Evolutionary conservation across 169 alveolate genomes (phyloP), one percentile per base, ranked within the genome.

Genomic region (Plasmodium inui): DNA sequence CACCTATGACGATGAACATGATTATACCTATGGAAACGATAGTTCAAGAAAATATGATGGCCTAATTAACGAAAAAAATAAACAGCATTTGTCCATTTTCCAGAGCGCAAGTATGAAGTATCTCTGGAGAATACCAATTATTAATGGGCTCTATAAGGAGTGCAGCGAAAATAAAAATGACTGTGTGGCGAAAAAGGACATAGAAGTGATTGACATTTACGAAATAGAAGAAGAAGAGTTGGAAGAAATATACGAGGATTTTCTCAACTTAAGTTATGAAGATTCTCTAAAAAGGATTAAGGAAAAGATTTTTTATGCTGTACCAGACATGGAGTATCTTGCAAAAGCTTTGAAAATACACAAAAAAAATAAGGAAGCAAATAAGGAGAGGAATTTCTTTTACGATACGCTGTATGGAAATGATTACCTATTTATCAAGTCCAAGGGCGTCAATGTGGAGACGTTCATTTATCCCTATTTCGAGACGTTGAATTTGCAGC

Each of bases 381-480:
- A 57, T 50, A 79, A 57, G 30, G 34, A 37, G 10, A 41, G 55
- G 37, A 88, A 88, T 79, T 57, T 57, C 82, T 88, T 88, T 57
- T 88, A 88, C 71, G 55, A 79, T 57, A 34, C 89, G 14, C 71
- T 88, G 80, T 88, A 88, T 67, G 94, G 94, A 67, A 57, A 70
- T 79, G 89, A 88, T 67, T 88, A 88, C 82, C 41, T 88, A 34
- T n/a, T 88, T 14, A 73, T 78, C 50, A 88, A 88, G 71, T 88
- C 94, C 12, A 88, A 88, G 71, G 94, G 94, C 14, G 88, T 88
- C 17, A 41, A 88, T 88, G 72, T 88, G 9, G 94, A 88, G 73
- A 78, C 94, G 19, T 88, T 88, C 82, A 79, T 88, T 57, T 88
- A 88, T 88, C 94, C 94, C 14, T 88, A 88, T 28, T 88, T 88